These are phyloP conservation scores for Mariannaea sp. DNA, from an alignment of 2,329 filamentous ascomycete genomes.

Conservation along the genomic window DNA sequence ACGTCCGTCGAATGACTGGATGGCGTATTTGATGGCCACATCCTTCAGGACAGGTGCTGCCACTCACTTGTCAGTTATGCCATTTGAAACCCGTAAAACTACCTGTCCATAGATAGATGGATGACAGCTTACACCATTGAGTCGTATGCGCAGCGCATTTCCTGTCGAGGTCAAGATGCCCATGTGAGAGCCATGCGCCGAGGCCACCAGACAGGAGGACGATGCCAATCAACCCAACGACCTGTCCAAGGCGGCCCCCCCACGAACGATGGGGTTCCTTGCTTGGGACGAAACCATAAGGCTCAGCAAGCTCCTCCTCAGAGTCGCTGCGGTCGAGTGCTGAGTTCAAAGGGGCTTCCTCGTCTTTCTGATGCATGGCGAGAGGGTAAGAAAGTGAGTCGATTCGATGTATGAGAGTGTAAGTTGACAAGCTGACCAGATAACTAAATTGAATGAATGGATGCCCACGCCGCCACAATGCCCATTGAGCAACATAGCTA, in stretches of 20 bases:
- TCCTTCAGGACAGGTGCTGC: conserved; percentile 44
- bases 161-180: conserved; percentile 29
- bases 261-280: conserved; percentile 20
- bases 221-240: conserved; percentile 5
- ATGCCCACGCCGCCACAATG: no score
- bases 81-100: no score
- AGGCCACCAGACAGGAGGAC: conserved; percentile 25
- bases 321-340: conserved; percentile 22
- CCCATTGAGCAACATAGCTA: no score
- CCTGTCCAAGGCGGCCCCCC: conserved; percentile 22
- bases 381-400: not conserved
- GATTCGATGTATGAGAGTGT: not conserved
- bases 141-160: conserved; percentile 40
- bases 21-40: conserved; percentile 40
- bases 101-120: not conserved
- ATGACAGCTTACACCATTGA: conserved; percentile 44
- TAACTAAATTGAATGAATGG: conserved; percentile 3
- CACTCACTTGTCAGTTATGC: no score
- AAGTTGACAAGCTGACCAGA: not conserved
- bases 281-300: conserved; percentile 24
- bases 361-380: conserved; percentile 32
- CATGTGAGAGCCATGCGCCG: conserved; percentile 31
- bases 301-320: conserved; percentile 28
- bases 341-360: conserved; percentile 26
- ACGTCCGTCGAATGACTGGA: conserved; percentile 58